phyloP scores from a whole-genome alignment of 2,329 filamentous ascomycete genomes.

The Fusarium succisae region DNA sequence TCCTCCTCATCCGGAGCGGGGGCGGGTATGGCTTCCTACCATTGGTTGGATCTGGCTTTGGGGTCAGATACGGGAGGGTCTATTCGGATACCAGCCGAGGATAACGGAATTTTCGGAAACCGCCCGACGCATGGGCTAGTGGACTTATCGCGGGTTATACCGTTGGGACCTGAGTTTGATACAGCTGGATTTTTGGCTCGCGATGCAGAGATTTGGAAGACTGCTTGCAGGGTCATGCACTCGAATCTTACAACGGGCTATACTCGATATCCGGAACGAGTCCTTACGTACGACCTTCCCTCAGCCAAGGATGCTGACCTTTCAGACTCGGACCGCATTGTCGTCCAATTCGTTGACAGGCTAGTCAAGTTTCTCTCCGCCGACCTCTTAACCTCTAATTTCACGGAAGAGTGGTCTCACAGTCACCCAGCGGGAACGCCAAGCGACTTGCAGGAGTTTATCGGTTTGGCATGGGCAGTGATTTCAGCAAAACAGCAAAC shows the following conservation, averaged over 20 bases:
- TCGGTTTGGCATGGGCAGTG: neutral
- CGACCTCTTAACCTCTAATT: neutral
- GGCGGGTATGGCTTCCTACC: neutral
- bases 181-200: neutral
- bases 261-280: neutral
- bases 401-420: neutral
- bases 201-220: neutral
- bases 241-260: neutral
- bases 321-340: neutral
- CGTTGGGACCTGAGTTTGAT: neutral
- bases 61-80: neutral
- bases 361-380: neutral
- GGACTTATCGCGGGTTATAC: neutral
- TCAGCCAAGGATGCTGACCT: rapidly evolving
- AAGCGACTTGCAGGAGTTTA: neutral
- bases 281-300: neutral
- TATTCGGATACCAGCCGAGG: neutral
- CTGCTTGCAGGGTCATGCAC: neutral
- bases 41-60: neutral
- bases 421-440: neutral
- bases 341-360: neutral
- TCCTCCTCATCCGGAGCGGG: neutral
- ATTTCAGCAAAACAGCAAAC: neutral
- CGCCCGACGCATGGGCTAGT: neutral
- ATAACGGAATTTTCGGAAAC: neutral